phyloP scores from a whole-genome alignment of 768 basidiomycete genomes.

The Boletus subparvulus region DNA sequence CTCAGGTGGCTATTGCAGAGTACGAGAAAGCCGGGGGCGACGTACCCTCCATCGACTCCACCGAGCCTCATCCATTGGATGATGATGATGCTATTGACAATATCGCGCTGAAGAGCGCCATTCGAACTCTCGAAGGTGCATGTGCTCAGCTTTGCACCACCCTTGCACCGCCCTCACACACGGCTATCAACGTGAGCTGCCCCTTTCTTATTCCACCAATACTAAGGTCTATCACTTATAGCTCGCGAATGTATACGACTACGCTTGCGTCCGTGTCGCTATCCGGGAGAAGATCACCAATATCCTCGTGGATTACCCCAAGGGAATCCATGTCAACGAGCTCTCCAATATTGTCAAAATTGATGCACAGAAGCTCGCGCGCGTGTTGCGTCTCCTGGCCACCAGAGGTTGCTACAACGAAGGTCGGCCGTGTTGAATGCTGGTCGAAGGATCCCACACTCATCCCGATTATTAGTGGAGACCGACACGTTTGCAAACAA shows the following conservation, averaged over 20 bases:
- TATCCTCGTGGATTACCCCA: conserved; percentile 26
- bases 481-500: conserved; percentile 38
- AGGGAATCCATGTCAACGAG: conserved; percentile 32
- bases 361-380: conserved; percentile 29
- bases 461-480: too few species aligned
- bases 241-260: conserved; percentile 30
- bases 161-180: conserved; percentile 36
- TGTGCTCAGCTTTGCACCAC: conserved; percentile 36
- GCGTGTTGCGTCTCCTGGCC: conserved; percentile 31
- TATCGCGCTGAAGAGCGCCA: conserved; percentile 22
- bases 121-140: conserved; percentile 38
- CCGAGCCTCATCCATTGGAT: conserved; percentile 38
- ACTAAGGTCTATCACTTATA: neutral
- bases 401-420: conserved; percentile 32
- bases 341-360: conserved; percentile 24
- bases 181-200: conserved; percentile 30
- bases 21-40: conserved; percentile 30
- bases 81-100: conserved; percentile 15
- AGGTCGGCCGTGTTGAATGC: conserved; percentile 23
- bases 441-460: neutral
- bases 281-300: conserved; percentile 30
- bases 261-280: conserved; percentile 31
- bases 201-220: neutral
- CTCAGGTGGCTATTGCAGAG: conserved; percentile 33
- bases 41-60: conserved; percentile 37